phyloP scores from a whole-genome alignment of 371 early-diverging fungal genomes.

The Mucor saturninus region DNA sequence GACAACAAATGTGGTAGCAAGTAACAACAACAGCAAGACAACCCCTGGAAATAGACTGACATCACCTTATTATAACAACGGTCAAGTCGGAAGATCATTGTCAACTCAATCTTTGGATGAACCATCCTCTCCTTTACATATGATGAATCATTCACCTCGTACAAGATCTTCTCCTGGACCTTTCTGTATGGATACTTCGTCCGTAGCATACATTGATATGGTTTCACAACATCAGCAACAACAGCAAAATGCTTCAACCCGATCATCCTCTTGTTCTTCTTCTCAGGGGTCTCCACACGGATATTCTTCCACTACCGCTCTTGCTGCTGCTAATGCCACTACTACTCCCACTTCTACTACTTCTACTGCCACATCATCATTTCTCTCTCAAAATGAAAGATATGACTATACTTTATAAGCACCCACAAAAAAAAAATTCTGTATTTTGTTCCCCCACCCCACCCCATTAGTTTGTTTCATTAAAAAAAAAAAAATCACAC shows the following conservation, averaged over 20 bases:
- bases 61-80: constrained; percentile 14
- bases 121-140: constrained; percentile 14
- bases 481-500: constrained; percentile 2
- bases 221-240: constrained; percentile 10
- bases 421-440: constrained; percentile 14
- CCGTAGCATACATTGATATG: constrained; percentile 12
- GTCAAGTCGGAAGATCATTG: neutral
- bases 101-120: constrained; percentile 10
- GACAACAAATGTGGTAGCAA: constrained; percentile 16
- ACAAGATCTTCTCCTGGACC: constrained; percentile 2
- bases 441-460: neutral
- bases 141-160: constrained; percentile 4
- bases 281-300: neutral
- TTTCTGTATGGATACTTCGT: neutral
- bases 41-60: constrained; percentile 24
- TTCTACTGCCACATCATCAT: neutral
- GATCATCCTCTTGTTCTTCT: neutral
- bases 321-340: neutral
- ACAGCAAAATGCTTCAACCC: constrained; percentile 4
- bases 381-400: constrained; percentile 3
- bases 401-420: neutral
- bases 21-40: constrained; percentile 3
- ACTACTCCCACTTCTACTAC: neutral
- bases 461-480: constrained; percentile 1
- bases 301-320: neutral